Evolutionary conservation across 2,329 filamentous ascomycete species (phyloP).

Genomic region (Fusarium phyllophilum): DNA sequence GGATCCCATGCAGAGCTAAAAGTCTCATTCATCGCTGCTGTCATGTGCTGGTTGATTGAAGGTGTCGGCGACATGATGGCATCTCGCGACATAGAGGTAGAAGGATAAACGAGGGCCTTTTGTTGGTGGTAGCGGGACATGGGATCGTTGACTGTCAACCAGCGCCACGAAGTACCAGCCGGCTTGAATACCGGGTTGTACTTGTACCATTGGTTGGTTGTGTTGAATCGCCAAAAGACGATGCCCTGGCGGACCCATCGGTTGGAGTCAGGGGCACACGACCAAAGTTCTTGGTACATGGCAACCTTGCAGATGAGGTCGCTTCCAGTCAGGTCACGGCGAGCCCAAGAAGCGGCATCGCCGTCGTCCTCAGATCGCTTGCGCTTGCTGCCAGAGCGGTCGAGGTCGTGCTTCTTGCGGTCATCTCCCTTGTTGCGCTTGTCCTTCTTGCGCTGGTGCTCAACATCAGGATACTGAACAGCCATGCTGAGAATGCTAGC

Average conservation of each 20-base stretch:
- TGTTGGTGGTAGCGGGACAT: conserved; percentile 68
- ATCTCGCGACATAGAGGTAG: conserved; percentile 50
- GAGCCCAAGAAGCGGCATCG: conserved; percentile 53
- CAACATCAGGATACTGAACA: conserved; percentile 61
- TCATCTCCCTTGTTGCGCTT: conserved; percentile 51
- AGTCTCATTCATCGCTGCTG: conserved; percentile 67
- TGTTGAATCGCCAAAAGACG: conserved; percentile 71
- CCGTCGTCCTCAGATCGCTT: conserved; percentile 55
- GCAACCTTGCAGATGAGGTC: conserved; percentile 69
- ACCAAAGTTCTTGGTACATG: conserved; percentile 76
- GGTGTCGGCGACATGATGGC: conserved; percentile 65
- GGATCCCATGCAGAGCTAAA: conserved; percentile 61
- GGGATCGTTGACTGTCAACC: conserved; percentile 69
- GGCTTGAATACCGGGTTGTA: conserved; percentile 60
- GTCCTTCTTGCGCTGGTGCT: conserved; percentile 52
- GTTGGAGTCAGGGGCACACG: conserved; percentile 57
- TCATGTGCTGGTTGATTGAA: conserved; percentile 61
- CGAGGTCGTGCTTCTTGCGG: conserved; percentile 49
- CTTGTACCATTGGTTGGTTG: conserved; percentile 62
- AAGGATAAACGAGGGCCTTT: conserved; percentile 54
- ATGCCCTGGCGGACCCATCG: conserved; percentile 68
- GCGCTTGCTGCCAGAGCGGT: conserved; percentile 51
- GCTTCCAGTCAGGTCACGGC: conserved; percentile 58
- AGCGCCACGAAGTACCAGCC: conserved; percentile 68
- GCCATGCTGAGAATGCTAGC: conserved; percentile 68